Percentiles rank a stretch among this genome's conserved stretches.
phyloP scores from a whole-genome alignment of 495 filamentous ascomycete genomes.

The Neurospora tetraspora region DNA sequence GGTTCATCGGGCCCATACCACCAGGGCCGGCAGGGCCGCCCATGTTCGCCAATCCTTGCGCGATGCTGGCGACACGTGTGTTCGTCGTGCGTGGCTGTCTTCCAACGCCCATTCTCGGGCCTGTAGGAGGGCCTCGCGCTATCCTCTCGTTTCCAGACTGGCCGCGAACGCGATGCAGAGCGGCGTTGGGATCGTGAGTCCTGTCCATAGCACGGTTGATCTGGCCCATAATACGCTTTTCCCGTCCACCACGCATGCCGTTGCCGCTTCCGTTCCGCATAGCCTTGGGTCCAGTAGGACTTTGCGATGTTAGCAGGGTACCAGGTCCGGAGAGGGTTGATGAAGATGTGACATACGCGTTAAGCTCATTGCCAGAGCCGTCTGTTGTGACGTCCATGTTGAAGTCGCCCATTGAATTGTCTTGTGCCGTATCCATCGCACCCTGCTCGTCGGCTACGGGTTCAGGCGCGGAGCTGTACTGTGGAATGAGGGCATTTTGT shows the following conservation, averaged over 20 bases:
- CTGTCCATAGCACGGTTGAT: conserved; percentile 82
- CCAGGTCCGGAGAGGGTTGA: neutral
- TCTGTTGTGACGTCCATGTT: conserved; percentile 53
- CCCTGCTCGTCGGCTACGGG: conserved; percentile 9
- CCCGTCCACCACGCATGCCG: conserved; percentile 36
- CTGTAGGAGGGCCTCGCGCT: conserved; percentile 60
- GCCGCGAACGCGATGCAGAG: conserved; percentile 72
- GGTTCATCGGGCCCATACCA: conserved; percentile 24
- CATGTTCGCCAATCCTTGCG: conserved; percentile 32
- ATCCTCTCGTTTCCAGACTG: conserved; percentile 67
- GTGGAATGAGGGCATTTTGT: conserved; percentile 54
- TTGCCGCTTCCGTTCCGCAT: conserved; percentile 62
- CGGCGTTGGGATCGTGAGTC: conserved; percentile 43
- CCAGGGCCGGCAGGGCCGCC: conserved; percentile 16
- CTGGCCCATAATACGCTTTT: conserved; percentile 77
- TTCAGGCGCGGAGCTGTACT: conserved; percentile 41
- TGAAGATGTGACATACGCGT: conserved; percentile 49
- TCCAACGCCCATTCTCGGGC: conserved; percentile 49
- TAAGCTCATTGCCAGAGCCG: conserved; percentile 37
- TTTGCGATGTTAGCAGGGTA: neutral
- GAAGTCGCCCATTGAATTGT: conserved; percentile 38
- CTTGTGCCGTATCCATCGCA: conserved; percentile 11
- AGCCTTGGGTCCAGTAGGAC: conserved; percentile 72
- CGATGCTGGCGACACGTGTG: conserved; percentile 30
- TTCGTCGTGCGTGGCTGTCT: conserved; percentile 43